Evolutionary conservation across 2,329 filamentous ascomycete species (phyloP), one percentile per base, ranked within the genome.

Genomic region (Botryotinia narcissicola): DNA sequence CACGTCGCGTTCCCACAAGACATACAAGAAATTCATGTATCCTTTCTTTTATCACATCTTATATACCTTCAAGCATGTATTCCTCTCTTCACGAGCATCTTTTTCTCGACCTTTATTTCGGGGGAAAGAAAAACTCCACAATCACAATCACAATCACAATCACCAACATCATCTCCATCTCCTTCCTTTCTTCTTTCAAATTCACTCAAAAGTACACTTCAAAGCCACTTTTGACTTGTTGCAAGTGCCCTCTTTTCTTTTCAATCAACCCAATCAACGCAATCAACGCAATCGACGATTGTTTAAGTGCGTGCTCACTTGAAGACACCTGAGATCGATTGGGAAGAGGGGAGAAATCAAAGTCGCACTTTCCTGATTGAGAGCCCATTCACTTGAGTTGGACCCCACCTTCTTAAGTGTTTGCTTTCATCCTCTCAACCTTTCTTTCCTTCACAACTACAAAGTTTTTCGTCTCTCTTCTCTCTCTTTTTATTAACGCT

Each of bases 371-470:
- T 57, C 48, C 25, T 44, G 48, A 29, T 32, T 57, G 25, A 6
- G 18, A 44, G 5, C 37, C 48, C 42, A 68, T 68, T 68, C 66
- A 68, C 66, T 68, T 37, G 46, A 67, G 14, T 54, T 68, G 66
- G n/a, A 42, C 18, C 35, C 66, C 48, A 12, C 48, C 25, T 7
- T n/a, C 16, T 42, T 42, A 16, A 42, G 25, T 25, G 7, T 40
- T 51, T 10, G 20, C 35, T 25, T 42, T 32, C 48, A 42, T 44
- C 32, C 32, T 16, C 44, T 40, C 35, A 6, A 12, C 3, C 35
- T 32, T 29, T n/a, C 8, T 37, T 57, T 59, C 42, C 51, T 35
- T 35, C 12, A 22, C 40, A 35, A 61, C 20, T n/a, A 32, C 35
- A 68, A 68, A 57, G 9, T 25, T 68, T 32, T 68, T 8, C 61